Percentiles rank a stretch among this genome's conserved stretches.
These are phyloP conservation scores for Ceratocystis albifundus DNA, from an alignment of 2,329 filamentous ascomycete genomes.

Conservation along the genomic window DNA sequence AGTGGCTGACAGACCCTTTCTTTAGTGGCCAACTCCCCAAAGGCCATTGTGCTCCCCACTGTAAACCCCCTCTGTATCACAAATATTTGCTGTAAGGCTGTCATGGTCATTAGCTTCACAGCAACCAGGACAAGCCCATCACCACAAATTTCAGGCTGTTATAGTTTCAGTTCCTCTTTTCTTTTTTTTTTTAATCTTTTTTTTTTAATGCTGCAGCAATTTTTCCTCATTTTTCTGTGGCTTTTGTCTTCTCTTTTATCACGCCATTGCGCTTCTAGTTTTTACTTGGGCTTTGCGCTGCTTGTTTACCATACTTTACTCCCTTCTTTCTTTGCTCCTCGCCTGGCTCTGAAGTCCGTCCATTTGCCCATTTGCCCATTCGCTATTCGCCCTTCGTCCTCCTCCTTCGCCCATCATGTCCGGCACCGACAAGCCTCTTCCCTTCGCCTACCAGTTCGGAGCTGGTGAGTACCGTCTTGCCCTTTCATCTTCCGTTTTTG, in stretches of 20 bases:
- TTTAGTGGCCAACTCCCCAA: not conserved
- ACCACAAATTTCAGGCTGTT: constrained; percentile 9
- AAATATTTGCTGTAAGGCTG: not conserved
- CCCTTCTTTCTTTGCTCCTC: not conserved
- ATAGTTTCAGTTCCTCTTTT: constrained; percentile 17
- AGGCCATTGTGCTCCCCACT: not conserved
- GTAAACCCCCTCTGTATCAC: no score
- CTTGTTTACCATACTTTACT: constrained; percentile 7
- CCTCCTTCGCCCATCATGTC: constrained; percentile 44
- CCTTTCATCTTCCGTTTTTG: not conserved
- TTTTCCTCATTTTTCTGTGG: constrained; percentile 4
- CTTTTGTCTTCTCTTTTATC: not conserved
- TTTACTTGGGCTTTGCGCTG: not conserved
- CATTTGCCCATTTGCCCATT: no score
- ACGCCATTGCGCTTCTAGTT: constrained; percentile 1
- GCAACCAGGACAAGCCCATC: constrained; percentile 16
- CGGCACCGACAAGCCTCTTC: constrained; percentile 57
- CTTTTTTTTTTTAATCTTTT: no score
- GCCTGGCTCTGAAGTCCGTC: not conserved
- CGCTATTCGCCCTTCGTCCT: constrained; percentile 20
- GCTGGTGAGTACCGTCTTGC: constrained; percentile 47
- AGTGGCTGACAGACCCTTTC: not conserved
- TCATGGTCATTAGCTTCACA: not conserved
- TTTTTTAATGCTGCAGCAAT: not conserved
- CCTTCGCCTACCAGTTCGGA: constrained; percentile 89